phyloP scores from a whole-genome alignment of 495 filamentous ascomycete species.

The Trichoderma parareesei region DNA sequence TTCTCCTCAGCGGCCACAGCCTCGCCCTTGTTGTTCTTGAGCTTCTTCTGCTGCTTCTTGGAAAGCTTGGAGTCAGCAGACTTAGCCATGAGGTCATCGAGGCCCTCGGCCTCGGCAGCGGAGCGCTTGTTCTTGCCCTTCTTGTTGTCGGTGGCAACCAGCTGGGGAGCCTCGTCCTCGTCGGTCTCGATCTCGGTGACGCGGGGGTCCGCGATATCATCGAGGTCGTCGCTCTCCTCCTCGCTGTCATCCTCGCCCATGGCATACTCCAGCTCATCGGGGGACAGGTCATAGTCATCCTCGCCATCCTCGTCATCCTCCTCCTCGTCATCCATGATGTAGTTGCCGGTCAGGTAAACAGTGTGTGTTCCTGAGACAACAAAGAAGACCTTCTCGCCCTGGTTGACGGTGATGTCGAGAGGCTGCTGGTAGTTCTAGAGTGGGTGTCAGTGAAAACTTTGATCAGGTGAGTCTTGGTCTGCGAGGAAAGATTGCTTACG shows the following conservation, averaged over 20 bases:
- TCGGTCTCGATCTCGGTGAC: constrained; percentile 80
- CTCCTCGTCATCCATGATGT: constrained; percentile 55
- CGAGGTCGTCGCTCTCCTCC: constrained; percentile 74
- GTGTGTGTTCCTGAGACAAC: constrained; percentile 81
- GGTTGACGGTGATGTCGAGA: constrained; percentile 81
- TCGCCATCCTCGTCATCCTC: constrained; percentile 62
- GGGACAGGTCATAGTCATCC: constrained; percentile 73
- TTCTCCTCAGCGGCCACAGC: constrained; percentile 57
- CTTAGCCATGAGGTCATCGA: constrained; percentile 59
- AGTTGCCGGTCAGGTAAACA: constrained; percentile 92
- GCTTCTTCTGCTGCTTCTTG: constrained; percentile 98
- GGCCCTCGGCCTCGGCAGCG: constrained; percentile 59
- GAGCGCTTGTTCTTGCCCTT: constrained; percentile 85
- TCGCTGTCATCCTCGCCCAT: constrained; percentile 47
- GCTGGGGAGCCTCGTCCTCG: constrained; percentile 64
- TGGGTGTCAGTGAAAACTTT: constrained; percentile 23
- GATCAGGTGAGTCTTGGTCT: background rate
- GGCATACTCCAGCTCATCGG: constrained; percentile 43
- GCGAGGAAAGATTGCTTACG: constrained; percentile 21
- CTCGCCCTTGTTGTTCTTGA: constrained; percentile 95
- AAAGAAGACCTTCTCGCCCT: constrained; percentile 86
- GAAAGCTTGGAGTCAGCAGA: constrained; percentile 54
- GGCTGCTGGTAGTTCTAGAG: constrained; percentile 83
- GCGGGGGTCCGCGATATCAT: constrained; percentile 69
- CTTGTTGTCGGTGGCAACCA: constrained; percentile 50